Evolutionary conservation across 345 rosid species (phyloP).

Genomic region (Ceriops decandra): DNA sequence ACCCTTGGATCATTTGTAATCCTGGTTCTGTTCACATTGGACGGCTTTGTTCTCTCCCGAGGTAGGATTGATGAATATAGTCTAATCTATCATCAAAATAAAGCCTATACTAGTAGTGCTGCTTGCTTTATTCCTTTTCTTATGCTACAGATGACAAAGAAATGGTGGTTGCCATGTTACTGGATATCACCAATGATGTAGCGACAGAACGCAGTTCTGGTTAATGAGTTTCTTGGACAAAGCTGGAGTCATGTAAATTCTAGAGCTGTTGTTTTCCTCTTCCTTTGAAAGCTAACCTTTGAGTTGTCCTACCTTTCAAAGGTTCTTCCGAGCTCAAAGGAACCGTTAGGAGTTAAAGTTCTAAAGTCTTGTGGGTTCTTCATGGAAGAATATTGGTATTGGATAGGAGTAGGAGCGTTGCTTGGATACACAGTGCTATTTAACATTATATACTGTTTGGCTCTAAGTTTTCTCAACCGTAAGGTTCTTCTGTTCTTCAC

Average conservation of each 20-base stretch:
- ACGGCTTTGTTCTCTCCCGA: slow-evolving; percentile 60
- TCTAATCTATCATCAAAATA: background rate
- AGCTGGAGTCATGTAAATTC: slow-evolving; percentile 42
- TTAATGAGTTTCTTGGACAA: slow-evolving; percentile 62
- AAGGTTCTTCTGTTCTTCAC: slow-evolving; percentile 15
- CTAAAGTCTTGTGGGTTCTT: slow-evolving; percentile 44
- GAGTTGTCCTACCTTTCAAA: background rate
- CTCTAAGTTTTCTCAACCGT: slow-evolving; percentile 50
- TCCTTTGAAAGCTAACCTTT: background rate
- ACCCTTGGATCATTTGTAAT: slow-evolving; percentile 54
- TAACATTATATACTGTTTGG: slow-evolving; percentile 34
- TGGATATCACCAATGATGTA: slow-evolving; percentile 73
- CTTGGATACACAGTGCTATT: slow-evolving; percentile 30
- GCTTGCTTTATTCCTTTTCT: background rate
- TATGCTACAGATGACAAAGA: slow-evolving; percentile 44
- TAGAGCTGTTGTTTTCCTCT: background rate
- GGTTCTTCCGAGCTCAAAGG: slow-evolving; percentile 20
- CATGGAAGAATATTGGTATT: slow-evolving; percentile 46
- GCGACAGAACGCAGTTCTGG: slow-evolving; percentile 55
- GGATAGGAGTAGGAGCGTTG: slow-evolving; percentile 50
- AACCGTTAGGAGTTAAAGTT: slow-evolving; percentile 38
- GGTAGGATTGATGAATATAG: slow-evolving; percentile 27
- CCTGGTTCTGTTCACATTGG: slow-evolving; percentile 44
- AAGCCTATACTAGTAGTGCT: background rate
- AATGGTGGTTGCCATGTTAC: slow-evolving; percentile 76